Base-by-base conservation (phyloP, 495 filamentous ascomycete species). In the Pyrenula massariospora region DNA sequence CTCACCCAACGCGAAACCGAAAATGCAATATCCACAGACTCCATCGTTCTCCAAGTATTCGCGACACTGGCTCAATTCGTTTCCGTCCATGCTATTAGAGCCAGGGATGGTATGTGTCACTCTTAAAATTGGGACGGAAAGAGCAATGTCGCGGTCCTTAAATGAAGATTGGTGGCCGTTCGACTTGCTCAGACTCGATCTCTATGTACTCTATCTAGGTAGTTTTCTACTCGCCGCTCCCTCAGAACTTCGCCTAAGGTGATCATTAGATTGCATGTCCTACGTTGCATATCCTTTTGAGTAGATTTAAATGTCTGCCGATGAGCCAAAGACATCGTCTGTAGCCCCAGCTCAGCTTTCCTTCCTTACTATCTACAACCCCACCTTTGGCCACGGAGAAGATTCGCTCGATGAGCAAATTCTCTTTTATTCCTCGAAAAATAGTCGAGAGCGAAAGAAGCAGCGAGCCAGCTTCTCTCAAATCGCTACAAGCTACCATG, bases 321-420 rank as follows among this genome's bases (percentile, higher is more conserved):
- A 15, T 15, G 31, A 5, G 15, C 5, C 31, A 42, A 42, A 15
- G 8, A 5, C 31, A 15, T 5, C 31, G 15, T 42, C 31, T 5
- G 31, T 42, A 15, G 31, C 31, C 31, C 93, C 93, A 25, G 93
- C 93, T 24, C 84, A 89, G 62, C 80, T 97, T 20, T 84, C 87
- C 50, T 95, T 89, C 64, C 79, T 97, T 31, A 84, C 91, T 57
- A 91, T 97, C 68, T 97, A 94, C 75, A 97, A 95, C 66, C 93
- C 93, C 23, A 83, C 83, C 12, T 79, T 97, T n/a, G 88, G 90
- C 60, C 74, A 78, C 11, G 89, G 85, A 53, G 94, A 96, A 66
- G 89, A 95, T 67, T 94, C 88, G 1, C 67, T 96, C 60, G 77
- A 81, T 47, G 82, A 99, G 64, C 93, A 99, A 67, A 85, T 96